Evolutionary conservation across 306 rosid species (phyloP).

Genomic region (Quercus parvula): DNA sequence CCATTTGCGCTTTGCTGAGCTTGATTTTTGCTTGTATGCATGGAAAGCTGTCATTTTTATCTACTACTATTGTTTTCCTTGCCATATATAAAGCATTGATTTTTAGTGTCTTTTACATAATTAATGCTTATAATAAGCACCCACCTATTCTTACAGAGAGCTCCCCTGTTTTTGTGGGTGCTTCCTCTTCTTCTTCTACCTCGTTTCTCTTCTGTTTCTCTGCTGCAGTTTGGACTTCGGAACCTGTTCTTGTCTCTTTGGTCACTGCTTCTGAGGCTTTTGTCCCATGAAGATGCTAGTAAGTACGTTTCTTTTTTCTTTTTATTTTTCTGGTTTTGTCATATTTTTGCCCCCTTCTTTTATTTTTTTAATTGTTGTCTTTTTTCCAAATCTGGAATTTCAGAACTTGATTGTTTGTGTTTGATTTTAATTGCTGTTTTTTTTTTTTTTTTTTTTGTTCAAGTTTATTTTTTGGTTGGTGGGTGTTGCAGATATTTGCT

Average conservation of each 20-base stretch:
- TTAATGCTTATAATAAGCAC: conserved; percentile 57
- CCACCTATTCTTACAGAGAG: conserved; percentile 27
- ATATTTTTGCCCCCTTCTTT: background rate
- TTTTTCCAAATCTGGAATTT: conserved; percentile 7
- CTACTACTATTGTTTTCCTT: background rate
- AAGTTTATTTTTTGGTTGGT: conserved; percentile 12
- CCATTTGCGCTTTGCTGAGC: conserved; percentile 3
- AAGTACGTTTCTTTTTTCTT: conserved; percentile 73
- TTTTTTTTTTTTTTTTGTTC: background rate
- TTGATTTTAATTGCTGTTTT: background rate
- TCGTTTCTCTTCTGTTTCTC: conserved; percentile 12
- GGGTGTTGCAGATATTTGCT: conserved; percentile 6
- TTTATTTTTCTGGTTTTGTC: conserved; percentile 26
- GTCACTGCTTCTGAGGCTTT: conserved; percentile 53
- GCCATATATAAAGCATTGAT: conserved; percentile 35
- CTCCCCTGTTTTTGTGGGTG: conserved; percentile 26
- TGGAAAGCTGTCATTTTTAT: conserved; percentile 52
- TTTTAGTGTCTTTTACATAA: conserved; percentile 59
- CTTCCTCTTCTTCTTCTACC: conserved; percentile 24
- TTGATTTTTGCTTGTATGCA: conserved; percentile 1
- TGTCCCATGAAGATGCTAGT: conserved; percentile 89
- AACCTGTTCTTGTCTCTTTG: conserved; percentile 37
- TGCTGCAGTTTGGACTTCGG: conserved; percentile 28
- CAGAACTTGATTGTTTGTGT: conserved; percentile 15
- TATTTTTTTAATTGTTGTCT: background rate